phyloP scores from a whole-genome alignment of 2,329 filamentous ascomycete species.

The Fusarium kyushuense region DNA sequence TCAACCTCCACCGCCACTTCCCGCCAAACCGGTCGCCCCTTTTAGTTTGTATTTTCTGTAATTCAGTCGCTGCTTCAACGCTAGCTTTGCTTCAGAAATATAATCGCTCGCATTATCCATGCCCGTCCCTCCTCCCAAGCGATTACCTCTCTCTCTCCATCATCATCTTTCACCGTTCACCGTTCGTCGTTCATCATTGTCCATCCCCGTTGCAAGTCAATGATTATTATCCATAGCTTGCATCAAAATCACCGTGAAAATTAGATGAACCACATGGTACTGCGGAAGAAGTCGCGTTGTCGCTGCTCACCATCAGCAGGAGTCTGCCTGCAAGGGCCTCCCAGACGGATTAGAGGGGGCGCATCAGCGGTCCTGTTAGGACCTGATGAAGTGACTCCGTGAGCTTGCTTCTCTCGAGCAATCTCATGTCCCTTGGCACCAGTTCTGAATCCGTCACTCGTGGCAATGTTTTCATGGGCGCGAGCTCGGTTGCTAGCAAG shows the following conservation, averaged over 20 bases:
- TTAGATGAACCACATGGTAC: slow-evolving; percentile 62
- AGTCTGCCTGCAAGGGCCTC: slow-evolving; percentile 42
- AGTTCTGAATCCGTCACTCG: slow-evolving; percentile 59
- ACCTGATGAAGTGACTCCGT: slow-evolving; percentile 50
- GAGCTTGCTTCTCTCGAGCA: slow-evolving; percentile 55
- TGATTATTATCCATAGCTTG: background rate
- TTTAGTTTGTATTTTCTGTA: slow-evolving; percentile 42
- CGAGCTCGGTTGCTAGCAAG: slow-evolving; percentile 84
- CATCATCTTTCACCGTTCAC: background rate
- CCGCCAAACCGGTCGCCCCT: slow-evolving; percentile 54
- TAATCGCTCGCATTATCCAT: slow-evolving; percentile 36
- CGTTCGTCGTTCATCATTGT: background rate
- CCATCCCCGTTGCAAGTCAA: background rate
- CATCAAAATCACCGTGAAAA: background rate
- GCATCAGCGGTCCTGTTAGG: slow-evolving; percentile 45
- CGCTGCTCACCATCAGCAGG: slow-evolving; percentile 48
- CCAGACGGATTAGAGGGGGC: slow-evolving; percentile 50
- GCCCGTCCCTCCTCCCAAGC: slow-evolving; percentile 37
- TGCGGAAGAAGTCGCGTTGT: slow-evolving; percentile 53
- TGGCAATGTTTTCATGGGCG: slow-evolving; percentile 72
- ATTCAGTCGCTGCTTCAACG: slow-evolving; percentile 1
- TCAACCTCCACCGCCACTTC: slow-evolving; percentile 52
- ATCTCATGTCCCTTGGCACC: slow-evolving; percentile 60
- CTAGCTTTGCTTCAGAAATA: slow-evolving; percentile 3
- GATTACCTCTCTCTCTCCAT: slow-evolving; percentile 18